Percentiles rank a stretch among this genome's conserved stretches.
Evolutionary conservation across 805 yeast species (phyloP).

Genomic region (Starmerella sp.): DNA sequence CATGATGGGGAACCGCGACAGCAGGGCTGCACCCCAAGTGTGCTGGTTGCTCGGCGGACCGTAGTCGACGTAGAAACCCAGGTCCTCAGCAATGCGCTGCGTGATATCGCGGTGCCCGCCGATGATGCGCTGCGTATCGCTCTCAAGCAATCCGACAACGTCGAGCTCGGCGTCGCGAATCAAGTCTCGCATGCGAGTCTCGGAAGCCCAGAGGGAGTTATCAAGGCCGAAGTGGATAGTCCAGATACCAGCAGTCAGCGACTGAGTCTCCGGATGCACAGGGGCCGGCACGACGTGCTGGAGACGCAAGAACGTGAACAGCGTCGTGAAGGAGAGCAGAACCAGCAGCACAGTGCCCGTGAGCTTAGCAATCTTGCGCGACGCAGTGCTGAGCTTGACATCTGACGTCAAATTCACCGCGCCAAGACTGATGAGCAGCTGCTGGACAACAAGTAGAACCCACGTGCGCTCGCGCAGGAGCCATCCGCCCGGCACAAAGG

Average conservation of each 20-base stretch:
- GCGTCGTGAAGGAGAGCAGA: slow-evolving; percentile 37
- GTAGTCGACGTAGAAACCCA: slow-evolving; percentile 88
- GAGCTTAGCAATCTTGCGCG: slow-evolving; percentile 22
- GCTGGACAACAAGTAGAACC: slow-evolving; percentile 50
- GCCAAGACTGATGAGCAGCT: slow-evolving; percentile 44
- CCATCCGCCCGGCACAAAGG: slow-evolving; percentile 93
- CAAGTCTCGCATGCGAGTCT: slow-evolving; percentile 75
- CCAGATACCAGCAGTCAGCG: slow-evolving; percentile 95
- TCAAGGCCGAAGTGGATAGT: slow-evolving; percentile 95
- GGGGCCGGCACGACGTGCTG: slow-evolving; percentile 54
- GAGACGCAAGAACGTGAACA: slow-evolving; percentile 47
- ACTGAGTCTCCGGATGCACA: slow-evolving; percentile 50
- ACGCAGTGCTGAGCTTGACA: slow-evolving; percentile 16
- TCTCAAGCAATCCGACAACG: slow-evolving; percentile 79
- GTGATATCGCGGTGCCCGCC: slow-evolving; percentile 95
- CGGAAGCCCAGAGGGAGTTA: slow-evolving; percentile 96
- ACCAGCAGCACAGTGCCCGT: slow-evolving; percentile 27
- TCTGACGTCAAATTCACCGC: slow-evolving; percentile 26
- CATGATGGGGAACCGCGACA: slow-evolving; percentile 88
- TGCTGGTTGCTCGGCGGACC: slow-evolving; percentile 98
- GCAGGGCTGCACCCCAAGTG: slow-evolving; percentile 92
- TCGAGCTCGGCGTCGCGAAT: slow-evolving; percentile 81
- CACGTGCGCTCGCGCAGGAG: slow-evolving; percentile 81
- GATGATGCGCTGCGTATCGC: slow-evolving; percentile 85
- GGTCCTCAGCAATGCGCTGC: slow-evolving; percentile 79